Evolutionary conservation across 1,284 basidiomycete species (phyloP).

Genomic region (Thecaphora thlaspeos): DNA sequence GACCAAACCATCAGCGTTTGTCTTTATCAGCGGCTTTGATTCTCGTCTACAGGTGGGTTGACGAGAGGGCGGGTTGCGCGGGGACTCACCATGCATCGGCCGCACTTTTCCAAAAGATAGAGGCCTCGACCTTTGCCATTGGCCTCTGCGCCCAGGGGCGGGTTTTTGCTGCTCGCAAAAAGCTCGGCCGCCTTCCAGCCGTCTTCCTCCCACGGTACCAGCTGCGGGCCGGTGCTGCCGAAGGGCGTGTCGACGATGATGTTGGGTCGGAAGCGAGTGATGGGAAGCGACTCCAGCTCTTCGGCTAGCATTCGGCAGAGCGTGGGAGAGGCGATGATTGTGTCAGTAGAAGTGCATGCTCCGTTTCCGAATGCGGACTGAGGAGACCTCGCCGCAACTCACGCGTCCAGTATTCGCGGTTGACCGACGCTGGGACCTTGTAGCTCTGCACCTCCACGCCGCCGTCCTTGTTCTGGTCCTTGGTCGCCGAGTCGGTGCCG

Average conservation of each 20-base stretch:
- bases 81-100: slow-evolving; percentile 31
- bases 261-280: slow-evolving; percentile 48
- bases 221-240: slow-evolving; percentile 3
- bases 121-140: slow-evolving; percentile 37
- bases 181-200: slow-evolving; percentile 42
- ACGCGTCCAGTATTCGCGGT: slow-evolving; percentile 44
- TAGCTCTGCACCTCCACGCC: slow-evolving; percentile 10
- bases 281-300: slow-evolving; percentile 30
- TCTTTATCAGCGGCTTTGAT: too few species aligned
- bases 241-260: slow-evolving; percentile 36
- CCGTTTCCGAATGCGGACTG: background rate
- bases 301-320: slow-evolving; percentile 9
- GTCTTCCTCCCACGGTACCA: slow-evolving; percentile 49
- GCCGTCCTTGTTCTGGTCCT: background rate
- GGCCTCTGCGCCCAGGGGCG: slow-evolving; percentile 28
- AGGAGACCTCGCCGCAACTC: background rate
- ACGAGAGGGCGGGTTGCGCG: too few species aligned
- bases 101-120: slow-evolving; percentile 43
- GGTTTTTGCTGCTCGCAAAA: slow-evolving; percentile 14
- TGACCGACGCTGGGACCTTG: slow-evolving; percentile 29
- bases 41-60: too few species aligned
- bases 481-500: background rate
- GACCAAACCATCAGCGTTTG: too few species aligned
- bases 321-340: background rate
- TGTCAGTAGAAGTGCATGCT: background rate